phyloP scores from a whole-genome alignment of 345 rosid genomes.

The Boechera retrofracta region DNA sequence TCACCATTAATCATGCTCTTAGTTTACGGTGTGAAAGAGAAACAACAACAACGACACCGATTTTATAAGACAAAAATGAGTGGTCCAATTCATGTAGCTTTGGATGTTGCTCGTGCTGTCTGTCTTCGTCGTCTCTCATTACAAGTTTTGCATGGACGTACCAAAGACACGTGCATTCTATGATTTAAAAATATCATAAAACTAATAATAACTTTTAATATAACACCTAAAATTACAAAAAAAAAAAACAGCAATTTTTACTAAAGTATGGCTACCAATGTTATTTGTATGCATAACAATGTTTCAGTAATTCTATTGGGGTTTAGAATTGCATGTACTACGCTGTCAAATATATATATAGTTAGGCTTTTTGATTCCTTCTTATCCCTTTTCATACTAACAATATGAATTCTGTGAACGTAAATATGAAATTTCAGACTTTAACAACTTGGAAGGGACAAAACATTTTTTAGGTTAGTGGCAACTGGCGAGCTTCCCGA shows the following conservation, averaged over 20 bases:
- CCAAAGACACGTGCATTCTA: slow-evolving; percentile 23
- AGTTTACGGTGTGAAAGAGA: neutral
- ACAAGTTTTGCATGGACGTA: slow-evolving; percentile 21
- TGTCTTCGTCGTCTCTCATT: slow-evolving; percentile 18
- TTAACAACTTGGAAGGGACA: neutral
- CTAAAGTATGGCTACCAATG: too few relatives aligned
- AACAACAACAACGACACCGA: neutral
- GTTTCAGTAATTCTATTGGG: neutral
- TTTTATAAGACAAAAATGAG: neutral
- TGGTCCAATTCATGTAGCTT: slow-evolving; percentile 19
- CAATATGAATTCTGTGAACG: neutral
- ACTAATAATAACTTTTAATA: neutral
- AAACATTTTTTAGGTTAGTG: neutral
- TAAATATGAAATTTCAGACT: neutral
- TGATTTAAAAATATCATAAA: neutral
- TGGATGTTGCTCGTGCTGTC: slow-evolving; percentile 21
- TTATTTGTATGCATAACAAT: neutral
- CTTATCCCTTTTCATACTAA: too few relatives aligned
- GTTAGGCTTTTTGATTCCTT: too few relatives aligned
- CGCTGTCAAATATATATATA: neutral
- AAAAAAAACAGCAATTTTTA: too few relatives aligned
- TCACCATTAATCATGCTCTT: too few relatives aligned
- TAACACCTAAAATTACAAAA: neutral
- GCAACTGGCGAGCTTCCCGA: neutral
- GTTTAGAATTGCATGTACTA: neutral